phyloP scores from a whole-genome alignment of 768 basidiomycete genomes.

The Royoungia palumana region DNA sequence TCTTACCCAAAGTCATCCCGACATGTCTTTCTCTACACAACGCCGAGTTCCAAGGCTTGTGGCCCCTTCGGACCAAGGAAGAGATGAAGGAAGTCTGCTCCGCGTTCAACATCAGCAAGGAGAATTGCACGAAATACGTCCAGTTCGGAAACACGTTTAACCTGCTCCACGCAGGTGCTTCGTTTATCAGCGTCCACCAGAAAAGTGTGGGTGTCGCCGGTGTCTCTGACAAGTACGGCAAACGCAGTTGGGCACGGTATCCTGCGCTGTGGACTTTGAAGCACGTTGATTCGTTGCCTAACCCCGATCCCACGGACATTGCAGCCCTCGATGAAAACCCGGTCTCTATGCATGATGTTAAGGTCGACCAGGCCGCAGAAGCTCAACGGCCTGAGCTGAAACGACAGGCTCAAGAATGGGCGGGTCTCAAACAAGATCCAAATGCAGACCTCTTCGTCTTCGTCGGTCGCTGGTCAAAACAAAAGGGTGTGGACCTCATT shows the following conservation, averaged over 20 bases:
- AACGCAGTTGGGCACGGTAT: slow-evolving; percentile 95
- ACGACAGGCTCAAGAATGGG: slow-evolving; percentile 94
- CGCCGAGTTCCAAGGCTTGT: slow-evolving; percentile 95
- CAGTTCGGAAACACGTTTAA: slow-evolving; percentile 99
- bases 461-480: slow-evolving; percentile 97
- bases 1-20: slow-evolving; percentile 87
- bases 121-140: slow-evolving; percentile 93
- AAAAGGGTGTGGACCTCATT: slow-evolving; percentile 96
- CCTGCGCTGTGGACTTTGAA: slow-evolving; percentile 95
- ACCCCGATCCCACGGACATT: slow-evolving; percentile 93
- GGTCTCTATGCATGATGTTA: slow-evolving; percentile 62
- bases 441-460: slow-evolving; percentile 91
- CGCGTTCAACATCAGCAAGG: slow-evolving; percentile 96
- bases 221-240: slow-evolving; percentile 97
- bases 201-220: slow-evolving; percentile 93
- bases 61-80: slow-evolving; percentile 94
- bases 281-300: slow-evolving; percentile 92
- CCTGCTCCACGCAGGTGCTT: slow-evolving; percentile 87
- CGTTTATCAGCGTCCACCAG: slow-evolving; percentile 89
- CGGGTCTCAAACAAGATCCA: slow-evolving; percentile 87
- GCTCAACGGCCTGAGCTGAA: slow-evolving; percentile 89
- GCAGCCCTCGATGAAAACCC: slow-evolving; percentile 86
- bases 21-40: slow-evolving; percentile 92
- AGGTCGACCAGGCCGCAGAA: slow-evolving; percentile 79
- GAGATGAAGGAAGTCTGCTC: slow-evolving; percentile 99